Percentiles rank a stretch among this genome's conserved stretches.
Evolutionary conservation across 106 monocot genomes (phyloP).

Genomic region (Dendrobium catenatum): DNA sequence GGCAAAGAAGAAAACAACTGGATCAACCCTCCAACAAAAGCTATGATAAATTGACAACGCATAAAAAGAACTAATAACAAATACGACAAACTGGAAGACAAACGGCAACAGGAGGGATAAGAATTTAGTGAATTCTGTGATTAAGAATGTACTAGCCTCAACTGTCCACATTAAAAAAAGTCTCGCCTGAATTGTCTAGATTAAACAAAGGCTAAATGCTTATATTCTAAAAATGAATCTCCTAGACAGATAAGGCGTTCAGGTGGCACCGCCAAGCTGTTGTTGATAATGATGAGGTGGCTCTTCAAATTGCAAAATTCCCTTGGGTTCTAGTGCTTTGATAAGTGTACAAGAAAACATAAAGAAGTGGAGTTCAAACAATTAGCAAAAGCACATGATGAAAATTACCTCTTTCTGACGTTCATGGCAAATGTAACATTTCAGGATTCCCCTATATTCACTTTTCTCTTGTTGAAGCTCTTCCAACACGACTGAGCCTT

Average conservation of each 20-base stretch:
- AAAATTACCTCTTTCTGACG: constrained; percentile 52
- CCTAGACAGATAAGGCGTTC: not conserved
- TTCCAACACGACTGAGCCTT: constrained; percentile 32
- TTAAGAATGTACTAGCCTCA: not conserved
- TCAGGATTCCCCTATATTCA: constrained; percentile 58
- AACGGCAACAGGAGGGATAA: not conserved
- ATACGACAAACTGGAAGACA: not conserved
- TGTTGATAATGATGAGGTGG: not conserved
- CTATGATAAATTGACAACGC: too few species aligned
- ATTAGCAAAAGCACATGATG: not conserved
- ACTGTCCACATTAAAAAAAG: not conserved
- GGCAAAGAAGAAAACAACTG: too few species aligned
- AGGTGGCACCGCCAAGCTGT: not conserved
- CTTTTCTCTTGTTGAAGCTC: constrained; percentile 49
- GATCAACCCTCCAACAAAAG: too few species aligned
- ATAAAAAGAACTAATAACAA: not conserved
- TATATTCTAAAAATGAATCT: not conserved
- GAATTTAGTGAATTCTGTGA: not conserved
- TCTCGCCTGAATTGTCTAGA: not conserved
- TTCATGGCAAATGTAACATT: constrained; percentile 47
- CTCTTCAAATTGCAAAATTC: not conserved
- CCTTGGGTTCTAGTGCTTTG: not conserved
- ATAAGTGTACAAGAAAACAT: not conserved
- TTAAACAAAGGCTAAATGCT: not conserved
- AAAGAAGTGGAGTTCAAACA: not conserved